Evolutionary conservation across 176 grass and related monocot genomes (phyloP), one percentile per base, ranked within the genome.

Genomic region (Puya raimondii): DNA sequence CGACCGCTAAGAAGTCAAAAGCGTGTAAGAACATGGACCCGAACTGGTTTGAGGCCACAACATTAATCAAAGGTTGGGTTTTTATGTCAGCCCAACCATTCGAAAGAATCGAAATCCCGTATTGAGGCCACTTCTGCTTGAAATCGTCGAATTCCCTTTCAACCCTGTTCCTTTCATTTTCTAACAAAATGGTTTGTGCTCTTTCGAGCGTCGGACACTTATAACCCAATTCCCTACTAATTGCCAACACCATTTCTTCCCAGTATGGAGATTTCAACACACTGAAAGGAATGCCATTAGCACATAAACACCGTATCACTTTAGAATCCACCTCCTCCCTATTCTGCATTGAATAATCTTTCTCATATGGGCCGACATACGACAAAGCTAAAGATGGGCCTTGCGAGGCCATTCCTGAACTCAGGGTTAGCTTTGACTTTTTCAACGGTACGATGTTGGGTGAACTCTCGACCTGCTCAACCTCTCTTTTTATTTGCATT

Each of bases 401-500:
- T 49, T 63, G 52, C 1, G 53, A 77, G 23, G 51, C 42, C 20
- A 65, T 47, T 49, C 53, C 75, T 61, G 65, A 77, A 50, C 16
- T 26, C 59, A 53, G 12, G 17, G 49, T 77, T 3, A 77, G 75
- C 66, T 77, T 77, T 77, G 75, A 77, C 17, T 77, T 77, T 66
- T 67, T 69, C 65, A 77, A 47, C 11, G 75, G 75, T 59, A 77
- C 75, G 69, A 77, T 42, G 14, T 77, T 77, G 2, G 75, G 75
- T 29, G 75, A 69, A 22, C 53, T 77, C 64, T 77, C 75, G 26
- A 77, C 75, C 17, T 77, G 65, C 66, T 77, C 75, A 23, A 77
- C 75, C 69, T 77, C 75, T 69, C 66, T 77, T 29, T 77, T 77
- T 77, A 69, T 77, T 67, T 77, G 75, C 75, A 77, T 77, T 57